Base-by-base conservation (phyloP, 1,284 basidiomycete genomes). In the Sparassis latifolia region DNA sequence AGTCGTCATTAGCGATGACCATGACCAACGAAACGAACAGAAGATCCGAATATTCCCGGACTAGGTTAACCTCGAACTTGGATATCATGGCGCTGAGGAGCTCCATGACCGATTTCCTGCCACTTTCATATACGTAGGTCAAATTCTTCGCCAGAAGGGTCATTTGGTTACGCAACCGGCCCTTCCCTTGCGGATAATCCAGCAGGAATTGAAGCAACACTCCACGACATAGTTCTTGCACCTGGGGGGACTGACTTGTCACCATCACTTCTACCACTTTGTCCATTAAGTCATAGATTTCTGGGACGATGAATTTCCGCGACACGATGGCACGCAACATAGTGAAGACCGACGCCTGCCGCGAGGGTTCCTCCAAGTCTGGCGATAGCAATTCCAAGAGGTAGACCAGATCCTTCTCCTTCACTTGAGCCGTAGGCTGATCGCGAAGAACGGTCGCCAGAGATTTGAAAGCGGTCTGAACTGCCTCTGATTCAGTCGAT, bases 201-300 rank as follows among this genome's bases (percentile, higher is more conserved):
- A 99, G 82, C 52, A 99, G 74, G 77, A 99, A 99, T 63, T 97
- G 92, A 42, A 99, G 80, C 39, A 96, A 79, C 33, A 94, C 82
- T 39, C 88, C 83, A 28, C 97, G 86, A 60, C 92, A 96, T 1
- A 91, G 80, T 63, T 97, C 95, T 62, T 95, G 93, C 5, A 97
- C 93, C 58, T 92, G 88, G 0, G 84, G 69, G 9, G 92, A 92
- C 68, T 99, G 96, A 59, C 82, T 94, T 6, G 93, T 97, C 40
- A 99, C 92, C 77, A 97, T 86, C 62, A 97, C 84, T 62, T 93
- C 87, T 2, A 92, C 86, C n/a, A 99, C 86, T 56, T 86, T 86
- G 56, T 93, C 91, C 95, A 99, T 98, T 40, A 97, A 73, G 66
- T 99, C 95, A 74, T 99, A 99, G 47, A 99, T 87, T 68, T 99